Base-by-base conservation (phyloP, 139 green algal species). In the Bryopsis sp. region DNA sequence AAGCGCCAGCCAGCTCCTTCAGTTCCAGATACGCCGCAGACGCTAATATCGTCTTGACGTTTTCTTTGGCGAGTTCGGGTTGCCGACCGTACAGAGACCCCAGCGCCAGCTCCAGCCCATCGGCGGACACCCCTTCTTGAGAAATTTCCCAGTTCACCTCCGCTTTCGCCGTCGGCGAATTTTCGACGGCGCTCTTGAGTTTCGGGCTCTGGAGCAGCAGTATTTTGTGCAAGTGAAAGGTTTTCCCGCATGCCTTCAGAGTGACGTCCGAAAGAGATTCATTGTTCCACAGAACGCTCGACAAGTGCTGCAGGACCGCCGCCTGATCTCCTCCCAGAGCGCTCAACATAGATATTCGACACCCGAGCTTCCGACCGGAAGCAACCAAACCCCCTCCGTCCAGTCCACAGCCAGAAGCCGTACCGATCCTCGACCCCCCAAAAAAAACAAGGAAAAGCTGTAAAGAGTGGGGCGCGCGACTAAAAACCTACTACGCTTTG, bases 151-250 rank as follows among this genome's bases (percentile, higher is more conserved):
- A n/a, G n/a, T n/a, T n/a, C n/a, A n/a, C n/a, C 28, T 19, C 28
- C 22, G 59, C 7, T 7, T 67, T 31, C 4, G 28, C 31, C 5
- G 8, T 7, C n/a, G 54, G n/a, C 24, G 26, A 36, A 28, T 67
- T 19, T 31, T 67, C 33, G 5, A 67, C 5, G 7, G 43, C 4
- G 19, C 59, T 8, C 33, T 47, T 7, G 28, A 67, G 35, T 7
- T 39, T 39, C 29, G 59, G 59, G n/a, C 32, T 47, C 59, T 47
- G 59, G 31, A 26, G 43, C 19, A 67, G 33, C 59, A 67, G 43
- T 7, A 67, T 26, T 47, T 47, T 11, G 59, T 67, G 59, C 33
- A 67, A 24, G 7, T n/a, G 31, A 24, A 67, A 67, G 5, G 7
- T 26, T 28, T 47, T 11, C 8, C 33, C 59, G 7, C 11, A 46